Conservation (phyloP, 2,329 filamentous ascomycete species). For the Emmonsia crescens region DNA sequence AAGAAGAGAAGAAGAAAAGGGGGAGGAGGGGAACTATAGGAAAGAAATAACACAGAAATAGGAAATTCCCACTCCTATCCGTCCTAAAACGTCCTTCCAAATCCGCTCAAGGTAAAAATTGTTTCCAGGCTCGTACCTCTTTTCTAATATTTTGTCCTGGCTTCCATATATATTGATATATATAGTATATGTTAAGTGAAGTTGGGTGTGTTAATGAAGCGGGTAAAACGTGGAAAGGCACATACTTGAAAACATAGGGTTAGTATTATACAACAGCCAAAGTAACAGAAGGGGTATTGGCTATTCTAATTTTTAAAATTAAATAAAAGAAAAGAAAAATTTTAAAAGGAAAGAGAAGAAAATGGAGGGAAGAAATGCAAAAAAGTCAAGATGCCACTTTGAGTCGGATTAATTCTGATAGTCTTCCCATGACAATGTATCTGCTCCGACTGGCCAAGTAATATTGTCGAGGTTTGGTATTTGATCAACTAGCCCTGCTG, state of each 20-base stretch:
- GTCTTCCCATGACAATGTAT: slow-evolving; percentile 19
- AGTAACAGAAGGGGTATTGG: background rate
- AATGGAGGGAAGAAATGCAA: background rate
- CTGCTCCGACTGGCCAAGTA: slow-evolving; percentile 27
- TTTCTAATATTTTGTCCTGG: background rate
- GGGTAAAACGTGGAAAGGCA: background rate
- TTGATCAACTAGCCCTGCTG: slow-evolving; percentile 11
- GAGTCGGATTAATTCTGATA: slow-evolving; percentile 14
- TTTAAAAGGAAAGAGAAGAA: too few species aligned
- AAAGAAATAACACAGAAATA: background rate
- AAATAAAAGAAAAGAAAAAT: background rate
- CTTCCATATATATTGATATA: background rate
- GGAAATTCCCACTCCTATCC: background rate
- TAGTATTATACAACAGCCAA: background rate
- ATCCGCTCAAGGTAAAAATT: background rate
- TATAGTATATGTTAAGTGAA: background rate
- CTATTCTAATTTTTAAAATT: background rate
- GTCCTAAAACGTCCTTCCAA: background rate
- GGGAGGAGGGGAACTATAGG: background rate
- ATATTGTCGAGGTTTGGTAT: slow-evolving; percentile 23
- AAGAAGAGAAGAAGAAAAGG: background rate
- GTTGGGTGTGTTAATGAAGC: background rate
- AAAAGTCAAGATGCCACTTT: background rate
- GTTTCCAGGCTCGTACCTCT: background rate
- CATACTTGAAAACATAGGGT: background rate